Base-by-base conservation (phyloP, 2,329 filamentous ascomycete species). In the Biscogniauxia sp. region DNA sequence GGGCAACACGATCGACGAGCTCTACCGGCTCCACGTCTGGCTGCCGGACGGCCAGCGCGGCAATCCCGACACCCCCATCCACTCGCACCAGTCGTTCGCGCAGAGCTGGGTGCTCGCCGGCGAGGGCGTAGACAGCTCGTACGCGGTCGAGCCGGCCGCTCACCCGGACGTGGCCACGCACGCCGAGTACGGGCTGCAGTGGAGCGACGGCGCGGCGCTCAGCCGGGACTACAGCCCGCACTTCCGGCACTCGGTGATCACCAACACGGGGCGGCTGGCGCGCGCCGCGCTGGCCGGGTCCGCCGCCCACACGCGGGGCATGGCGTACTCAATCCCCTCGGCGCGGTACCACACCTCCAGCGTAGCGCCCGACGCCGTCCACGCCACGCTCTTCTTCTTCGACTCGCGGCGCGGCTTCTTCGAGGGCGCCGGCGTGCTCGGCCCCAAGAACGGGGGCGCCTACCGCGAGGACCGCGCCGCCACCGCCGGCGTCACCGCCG, bases 51-150 rank as follows among this genome's bases (percentile, higher is more conserved):
- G 69, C 1, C 50, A 70, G 23, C 68, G 72, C 20, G 72, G 70
- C 2, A 70, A 68, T 28, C 58, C 56, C 0, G 65, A 67, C 3
- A 67, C 73, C 11, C 60, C 61, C 1, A 63, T 77, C 15, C 75
- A 76, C 57, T 72, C 72, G 1, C 75, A 77, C 52, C 74, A 77
- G 55, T 59, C 71, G 1, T 74, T 71, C 56, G 74, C 66, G 0
- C 73, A 76, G 59, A 75, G 74, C 59, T 77, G 75, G 74, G 68
- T 76, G 8, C 63, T 77, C 13, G 71, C 72, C 0, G 76, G 75
- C 9, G 61, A 73, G 56, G 74, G 70, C 1, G 64, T n/a, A 6
- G 72, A 77, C 58, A 67, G 69, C 52, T 60, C 61, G 8, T 76
- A 72, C 55, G 41, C 70, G 2, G 70, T 71, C 1, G 62, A 69